Evolutionary conservation across 164 flowering plant species (phyloP).

Genomic region (Tetracentron sinense): DNA sequence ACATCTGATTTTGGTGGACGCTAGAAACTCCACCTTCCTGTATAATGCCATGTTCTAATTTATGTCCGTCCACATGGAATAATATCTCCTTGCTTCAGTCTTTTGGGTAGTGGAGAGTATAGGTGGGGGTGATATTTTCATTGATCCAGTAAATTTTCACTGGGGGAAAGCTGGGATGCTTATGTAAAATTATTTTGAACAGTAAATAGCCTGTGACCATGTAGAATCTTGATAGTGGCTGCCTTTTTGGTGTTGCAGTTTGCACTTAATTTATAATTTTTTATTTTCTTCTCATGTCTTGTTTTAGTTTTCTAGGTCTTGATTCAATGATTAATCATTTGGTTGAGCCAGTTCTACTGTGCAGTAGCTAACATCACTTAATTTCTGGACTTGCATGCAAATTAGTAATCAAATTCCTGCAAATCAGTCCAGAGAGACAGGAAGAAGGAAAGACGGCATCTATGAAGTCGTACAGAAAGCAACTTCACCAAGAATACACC

Average conservation of each 20-base stretch:
- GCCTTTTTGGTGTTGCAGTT: neutral
- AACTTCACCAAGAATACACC: neutral
- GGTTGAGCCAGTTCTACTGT: neutral
- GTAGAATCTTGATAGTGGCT: constrained; percentile 1
- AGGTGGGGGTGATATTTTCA: neutral
- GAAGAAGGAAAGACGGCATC: neutral
- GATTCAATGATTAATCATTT: neutral
- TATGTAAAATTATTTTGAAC: constrained; percentile 25
- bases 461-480: too few relatives aligned
- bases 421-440: neutral
- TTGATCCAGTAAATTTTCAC: constrained; percentile 10
- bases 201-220: constrained; percentile 11
- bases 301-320: neutral
- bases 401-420: neutral
- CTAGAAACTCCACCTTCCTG: neutral
- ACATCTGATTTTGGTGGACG: constrained; percentile 6
- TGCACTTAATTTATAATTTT: neutral
- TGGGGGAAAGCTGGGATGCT: constrained; percentile 10
- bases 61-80: constrained; percentile 1
- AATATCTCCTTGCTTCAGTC: constrained; percentile 6
- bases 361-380: too few relatives aligned
- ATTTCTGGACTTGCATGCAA: neutral
- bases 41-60: constrained; percentile 16
- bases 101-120: neutral
- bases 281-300: neutral